Evolutionary conservation across 2,329 filamentous ascomycete genomes (phyloP).

Genomic region (Penicillium paneum): DNA sequence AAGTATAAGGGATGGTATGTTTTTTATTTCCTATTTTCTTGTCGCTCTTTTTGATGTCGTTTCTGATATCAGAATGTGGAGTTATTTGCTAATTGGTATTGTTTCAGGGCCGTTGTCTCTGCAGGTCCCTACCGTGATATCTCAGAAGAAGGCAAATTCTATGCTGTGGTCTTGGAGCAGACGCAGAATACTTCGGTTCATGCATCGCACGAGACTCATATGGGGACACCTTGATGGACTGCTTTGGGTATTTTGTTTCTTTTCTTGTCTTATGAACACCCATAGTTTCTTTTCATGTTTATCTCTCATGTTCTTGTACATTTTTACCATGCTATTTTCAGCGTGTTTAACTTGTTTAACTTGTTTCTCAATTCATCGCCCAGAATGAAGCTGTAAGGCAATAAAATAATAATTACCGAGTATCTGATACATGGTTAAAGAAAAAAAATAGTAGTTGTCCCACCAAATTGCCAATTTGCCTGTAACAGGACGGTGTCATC

Average conservation of each 20-base stretch:
- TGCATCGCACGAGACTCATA: slow-evolving; percentile 1
- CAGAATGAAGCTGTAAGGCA: no score
- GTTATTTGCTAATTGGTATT: not conserved
- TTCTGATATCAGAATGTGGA: not conserved
- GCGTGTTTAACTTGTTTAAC: not conserved
- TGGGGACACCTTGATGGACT: slow-evolving; percentile 4
- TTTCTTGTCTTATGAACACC: not conserved
- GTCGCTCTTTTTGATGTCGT: not conserved
- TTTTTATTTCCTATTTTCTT: not conserved
- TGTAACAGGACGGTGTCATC: slow-evolving; percentile 50
- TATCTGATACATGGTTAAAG: no score
- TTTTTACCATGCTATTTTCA: not conserved
- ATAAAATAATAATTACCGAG: not conserved
- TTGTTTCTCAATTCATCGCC: not conserved
- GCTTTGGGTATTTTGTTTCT: not conserved
- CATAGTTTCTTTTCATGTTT: not conserved
- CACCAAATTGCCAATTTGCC: slow-evolving; percentile 36
- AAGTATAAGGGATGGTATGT: slow-evolving; percentile 40
- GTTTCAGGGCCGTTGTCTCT: slow-evolving; percentile 31
- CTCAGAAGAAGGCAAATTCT: slow-evolving; percentile 37
- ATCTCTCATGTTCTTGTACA: not conserved
- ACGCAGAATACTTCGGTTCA: slow-evolving; percentile 5
- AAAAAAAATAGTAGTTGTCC: slow-evolving; percentile 35
- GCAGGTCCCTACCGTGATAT: slow-evolving; percentile 38
- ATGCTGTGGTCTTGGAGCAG: slow-evolving; percentile 38